Conservation (phyloP, 257 asterid genomes). For the Parsonsia alboflavescens region DNA sequence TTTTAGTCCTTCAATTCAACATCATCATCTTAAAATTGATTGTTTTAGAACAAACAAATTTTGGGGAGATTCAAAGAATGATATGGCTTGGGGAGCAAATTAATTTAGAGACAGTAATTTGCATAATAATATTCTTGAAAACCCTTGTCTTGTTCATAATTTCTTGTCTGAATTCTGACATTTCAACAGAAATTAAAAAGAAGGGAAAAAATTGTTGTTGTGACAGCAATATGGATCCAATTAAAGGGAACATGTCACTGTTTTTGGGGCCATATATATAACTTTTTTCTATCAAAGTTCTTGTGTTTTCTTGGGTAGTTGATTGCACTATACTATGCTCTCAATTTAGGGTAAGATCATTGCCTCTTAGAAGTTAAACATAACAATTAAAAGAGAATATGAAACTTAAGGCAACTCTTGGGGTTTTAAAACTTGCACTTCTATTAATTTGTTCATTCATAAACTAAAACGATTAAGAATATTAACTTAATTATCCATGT, state of each 20-base stretch:
- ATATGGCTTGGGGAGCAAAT: neutral
- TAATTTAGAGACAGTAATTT: neutral
- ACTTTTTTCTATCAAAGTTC: too few relatives aligned
- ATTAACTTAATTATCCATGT: neutral
- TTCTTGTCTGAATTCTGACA: slow-evolving; percentile 4
- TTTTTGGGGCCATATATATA: neutral
- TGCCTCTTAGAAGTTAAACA: neutral
- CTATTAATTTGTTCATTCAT: neutral
- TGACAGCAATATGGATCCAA: neutral
- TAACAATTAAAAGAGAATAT: neutral
- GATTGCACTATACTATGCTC: neutral
- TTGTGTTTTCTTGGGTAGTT: neutral
- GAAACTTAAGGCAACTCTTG: neutral
- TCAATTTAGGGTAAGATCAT: neutral
- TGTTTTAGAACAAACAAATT: neutral
- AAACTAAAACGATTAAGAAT: too few relatives aligned
- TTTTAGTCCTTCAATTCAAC: neutral
- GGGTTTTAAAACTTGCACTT: neutral
- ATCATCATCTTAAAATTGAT: neutral
- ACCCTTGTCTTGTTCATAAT: neutral
- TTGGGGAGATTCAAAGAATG: neutral
- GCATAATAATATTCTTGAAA: neutral
- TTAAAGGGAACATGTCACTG: neutral
- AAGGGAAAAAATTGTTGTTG: neutral
- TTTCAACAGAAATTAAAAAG: neutral